Base-by-base conservation (phyloP, 2,329 filamentous ascomycete species). In the Fusarium mexicanum region DNA sequence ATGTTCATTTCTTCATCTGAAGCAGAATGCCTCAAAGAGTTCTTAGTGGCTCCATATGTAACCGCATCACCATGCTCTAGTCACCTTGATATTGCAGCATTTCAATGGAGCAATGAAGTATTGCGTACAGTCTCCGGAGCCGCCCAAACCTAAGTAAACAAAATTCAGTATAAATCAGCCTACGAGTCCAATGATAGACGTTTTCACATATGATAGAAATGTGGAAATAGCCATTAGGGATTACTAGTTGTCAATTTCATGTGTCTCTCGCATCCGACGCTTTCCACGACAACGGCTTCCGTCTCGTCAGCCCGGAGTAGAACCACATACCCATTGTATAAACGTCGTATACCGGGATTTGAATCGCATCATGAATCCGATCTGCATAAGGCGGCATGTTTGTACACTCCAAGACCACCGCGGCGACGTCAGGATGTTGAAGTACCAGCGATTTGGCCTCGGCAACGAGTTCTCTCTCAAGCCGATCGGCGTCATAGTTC, bases 171-270 rank as follows among this genome's bases (percentile, higher is more conserved):
- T 37, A 17, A 17, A 37, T 37, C 16, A 37, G 14, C 35, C 35
- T 37, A 17, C 35, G 8, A 37, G 35, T 37, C 14, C 16, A 37
- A 37, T 37, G 3, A 37, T 18, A 9, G 35, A 37, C 8, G 8
- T 16, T 17, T 37, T 37, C 16, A 24, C 22, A 1, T 10, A 24
- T 10, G 9, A 10, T 6, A 17, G 6, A 6, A 24, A 9, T 43
- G 41, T n/a, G 14, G 8, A 16, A 17, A 17, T 43, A 22, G 9
- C 3, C 9, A 16, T 11, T 11, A 9, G 7, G 9, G 22, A 16
- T 7, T 43, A 6, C 7, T 17, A 5, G 16, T n/a, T n/a, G n/a
- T n/a, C 2, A 4, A 17, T 13, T 17, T 93, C 89, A 74, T 82
- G 93, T 61, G 22, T 12, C 18, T 13, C 31, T 5, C 4, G 11